Percentiles rank a stretch among this genome's conserved stretches.
These are phyloP conservation scores for Chalciporus pseudorubinellus DNA, from an alignment of 768 basidiomycete species.

Conservation along the genomic window DNA sequence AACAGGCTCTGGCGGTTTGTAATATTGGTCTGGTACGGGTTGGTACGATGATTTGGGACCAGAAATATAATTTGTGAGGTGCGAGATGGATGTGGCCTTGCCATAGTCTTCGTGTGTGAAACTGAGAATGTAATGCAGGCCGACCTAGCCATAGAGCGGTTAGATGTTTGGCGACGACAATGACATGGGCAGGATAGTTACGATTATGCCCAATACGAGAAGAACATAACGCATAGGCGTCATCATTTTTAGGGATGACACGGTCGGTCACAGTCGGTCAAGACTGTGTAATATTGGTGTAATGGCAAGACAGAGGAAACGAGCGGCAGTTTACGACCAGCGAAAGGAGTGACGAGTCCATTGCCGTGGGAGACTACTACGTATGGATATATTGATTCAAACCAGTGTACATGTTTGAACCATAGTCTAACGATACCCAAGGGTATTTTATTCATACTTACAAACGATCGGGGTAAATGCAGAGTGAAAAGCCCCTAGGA, in stretches of 20 bases:
- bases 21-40: slow-evolving; percentile 62
- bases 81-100: slow-evolving; percentile 39
- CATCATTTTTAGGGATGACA: slow-evolving; percentile 42
- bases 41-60: slow-evolving; percentile 44
- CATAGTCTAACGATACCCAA: too few relatives aligned
- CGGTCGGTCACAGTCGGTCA: background rate
- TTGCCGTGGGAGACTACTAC: too few relatives aligned
- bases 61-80: slow-evolving; percentile 25
- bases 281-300: slow-evolving; percentile 1
- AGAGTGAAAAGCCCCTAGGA: too few relatives aligned
- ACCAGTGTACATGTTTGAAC: too few relatives aligned
- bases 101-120: slow-evolving; percentile 44
- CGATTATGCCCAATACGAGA: slow-evolving; percentile 46
- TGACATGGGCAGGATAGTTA: slow-evolving; percentile 28
- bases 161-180: slow-evolving; percentile 3
- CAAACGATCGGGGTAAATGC: too few relatives aligned
- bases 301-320: too few relatives aligned
- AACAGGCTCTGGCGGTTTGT: slow-evolving; percentile 37
- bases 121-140: slow-evolving; percentile 41
- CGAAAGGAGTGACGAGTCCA: too few relatives aligned
- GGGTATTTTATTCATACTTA: too few relatives aligned
- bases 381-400: too few relatives aligned
- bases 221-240: slow-evolving; percentile 60
- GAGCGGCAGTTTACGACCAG: too few relatives aligned
- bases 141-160: slow-evolving; percentile 28